Percentiles rank a stretch among this genome's conserved stretches.
These are phyloP conservation scores for Escallonia herrerae DNA, from an alignment of 129 eudicot genomes.

Conservation along the genomic window DNA sequence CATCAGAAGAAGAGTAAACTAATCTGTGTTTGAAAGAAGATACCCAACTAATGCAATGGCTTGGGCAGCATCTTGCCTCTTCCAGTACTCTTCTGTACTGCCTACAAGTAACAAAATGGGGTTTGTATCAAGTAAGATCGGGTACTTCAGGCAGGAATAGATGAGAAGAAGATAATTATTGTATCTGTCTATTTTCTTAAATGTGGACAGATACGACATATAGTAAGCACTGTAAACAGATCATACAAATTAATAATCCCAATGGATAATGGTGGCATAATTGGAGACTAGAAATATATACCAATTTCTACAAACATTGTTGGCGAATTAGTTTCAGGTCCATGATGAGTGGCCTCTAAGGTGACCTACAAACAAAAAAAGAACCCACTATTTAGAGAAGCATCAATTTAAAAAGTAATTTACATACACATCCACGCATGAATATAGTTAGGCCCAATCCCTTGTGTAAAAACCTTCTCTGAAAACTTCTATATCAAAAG, in stretches of 20 bases:
- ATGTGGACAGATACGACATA: not conserved
- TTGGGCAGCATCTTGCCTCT: constrained; percentile 90
- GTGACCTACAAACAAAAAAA: constrained; percentile 52
- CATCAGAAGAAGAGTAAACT: not conserved
- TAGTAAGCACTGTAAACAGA: not conserved
- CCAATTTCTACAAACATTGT: constrained; percentile 97
- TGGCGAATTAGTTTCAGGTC: constrained; percentile 80
- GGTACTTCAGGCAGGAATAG: not conserved
- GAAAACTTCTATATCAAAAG: too few species aligned
- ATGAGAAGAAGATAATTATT: not conserved
- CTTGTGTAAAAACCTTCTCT: too few species aligned
- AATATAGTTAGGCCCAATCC: too few species aligned
- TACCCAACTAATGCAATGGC: constrained; percentile 89
- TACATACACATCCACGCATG: too few species aligned
- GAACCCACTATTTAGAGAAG: not conserved
- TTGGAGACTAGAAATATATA: constrained; percentile 11
- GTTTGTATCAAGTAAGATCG: not conserved
- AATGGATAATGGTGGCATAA: constrained; percentile 2
- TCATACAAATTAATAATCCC: not conserved
- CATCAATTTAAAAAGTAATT: too few species aligned
- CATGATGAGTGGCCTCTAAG: constrained; percentile 98
- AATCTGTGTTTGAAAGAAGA: constrained; percentile 14
- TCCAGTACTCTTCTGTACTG: constrained; percentile 96
- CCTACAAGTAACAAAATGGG: constrained; percentile 31
- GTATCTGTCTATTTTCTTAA: not conserved